Evolutionary conservation across 1,284 basidiomycete genomes (phyloP), one percentile per base, ranked within the genome.

Genomic region (Boletus albobrunnescens): DNA sequence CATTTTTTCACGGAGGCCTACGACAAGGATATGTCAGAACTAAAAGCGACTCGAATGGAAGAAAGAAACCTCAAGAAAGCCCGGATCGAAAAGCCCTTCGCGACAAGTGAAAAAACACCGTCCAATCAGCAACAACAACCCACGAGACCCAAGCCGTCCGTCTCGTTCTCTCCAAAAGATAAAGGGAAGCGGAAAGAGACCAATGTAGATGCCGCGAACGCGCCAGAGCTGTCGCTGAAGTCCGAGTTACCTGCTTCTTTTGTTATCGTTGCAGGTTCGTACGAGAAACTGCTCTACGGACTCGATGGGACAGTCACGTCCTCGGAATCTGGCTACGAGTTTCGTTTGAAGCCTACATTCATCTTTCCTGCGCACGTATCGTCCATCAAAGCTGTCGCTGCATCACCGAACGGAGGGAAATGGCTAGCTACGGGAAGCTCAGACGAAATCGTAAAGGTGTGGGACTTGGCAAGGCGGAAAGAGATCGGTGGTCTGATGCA

Each of bases 371-470:
- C 95, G 0, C 95, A 98, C 69, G 82, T 95, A 28, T 93, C 91
- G 1, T 94, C 85, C 57, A 87, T 98, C 51, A 93, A 94, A 60
- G 82, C 90, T 9, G 86, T 95, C 5, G 89, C 91, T 1, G 86
- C 88, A 0, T 89, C 87, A 1, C 90, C 92, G 2, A 70, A 78
- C 6, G 90, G 91, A 27, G 92, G 91, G 1, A 97, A 96, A 70
- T 98, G 93, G 91, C 77, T 98, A 13, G 94, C 93, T 4, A 94
- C 91, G 0, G 95, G 94, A 1, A 93, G 91, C 53, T 82, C 90
- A 26, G 95, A 99, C 65, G 95, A 98, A 70, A 89, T 94, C 46
- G 75, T 98, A 62, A 97, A 97, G 67, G 86, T 98, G n/a, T 98
- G 95, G 95, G 94, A 98, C 71, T 67, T 98, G 53, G 77, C 86